Base-by-base conservation (phyloP, 331 rosid genomes). In the Saraca asoca region DNA sequence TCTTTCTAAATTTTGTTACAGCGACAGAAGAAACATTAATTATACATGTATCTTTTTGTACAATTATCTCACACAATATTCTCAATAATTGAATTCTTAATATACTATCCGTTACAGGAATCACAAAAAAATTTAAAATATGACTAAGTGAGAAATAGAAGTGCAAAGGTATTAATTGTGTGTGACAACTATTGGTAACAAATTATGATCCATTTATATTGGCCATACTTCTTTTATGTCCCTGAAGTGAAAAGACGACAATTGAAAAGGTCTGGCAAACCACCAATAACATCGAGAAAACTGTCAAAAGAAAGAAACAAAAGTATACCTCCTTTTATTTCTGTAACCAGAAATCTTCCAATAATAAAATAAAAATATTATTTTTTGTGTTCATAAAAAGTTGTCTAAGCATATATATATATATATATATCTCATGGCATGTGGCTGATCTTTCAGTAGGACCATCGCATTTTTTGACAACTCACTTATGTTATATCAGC, bases 391-490 rank as follows among this genome's bases (percentile, higher is more conserved):
- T 57, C 51, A 58, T 13, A 51, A 52, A 52, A 76, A 78, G 72
- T 39, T 51, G 43, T 20, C 7, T 13, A 43, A 50, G 34, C 41
- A 31, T 20, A 49, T 18, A 3, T 24, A 24, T n/a, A n/a, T n/a
- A n/a, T n/a, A n/a, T n/a, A n/a, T n/a, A n/a, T n/a, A n/a, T 5
- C 8, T 39, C 43, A 35, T 63, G 57, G 68, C 77, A 81, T 77
- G 82, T 66, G 87, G 58, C 52, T 51, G 68, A 83, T 72, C 79
- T 37, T 74, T 74, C 63, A 39, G 85, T 55, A 80, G 87, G 95
- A 51, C 90, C 88, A 69, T 34, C 65, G 69, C 75, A 42, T 31
- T 54, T 67, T 83, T 79, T 86, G 70, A 78, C 89, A 81, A 66
- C 89, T 79, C 83, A 78, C 57, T 62, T 24, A 3, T 24, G 51